phyloP scores from a whole-genome alignment of 768 basidiomycete genomes.

The Daedalea quercina region DNA sequence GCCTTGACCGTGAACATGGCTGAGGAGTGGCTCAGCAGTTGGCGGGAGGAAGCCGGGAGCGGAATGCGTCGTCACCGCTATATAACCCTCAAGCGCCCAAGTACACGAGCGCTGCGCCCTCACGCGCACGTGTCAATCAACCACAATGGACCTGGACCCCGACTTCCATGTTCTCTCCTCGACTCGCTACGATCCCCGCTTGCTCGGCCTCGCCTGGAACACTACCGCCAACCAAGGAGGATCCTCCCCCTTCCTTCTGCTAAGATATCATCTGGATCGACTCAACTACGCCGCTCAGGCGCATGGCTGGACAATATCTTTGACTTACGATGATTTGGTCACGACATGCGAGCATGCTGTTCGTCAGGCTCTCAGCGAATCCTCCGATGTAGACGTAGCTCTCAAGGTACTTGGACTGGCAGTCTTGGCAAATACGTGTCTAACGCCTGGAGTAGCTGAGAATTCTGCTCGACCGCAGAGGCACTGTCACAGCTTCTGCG shows the following conservation, averaged over 20 bases:
- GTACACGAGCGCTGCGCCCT: not conserved
- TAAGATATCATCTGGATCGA: slow-evolving; percentile 55
- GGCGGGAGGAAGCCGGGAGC: not conserved
- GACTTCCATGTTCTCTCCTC: slow-evolving; percentile 40
- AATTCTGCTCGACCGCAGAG: slow-evolving; percentile 24
- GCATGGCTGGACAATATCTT: slow-evolving; percentile 43
- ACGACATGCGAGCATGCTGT: slow-evolving; percentile 41
- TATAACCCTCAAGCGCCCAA: slow-evolving; percentile 5
- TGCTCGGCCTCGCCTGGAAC: slow-evolving; percentile 50
- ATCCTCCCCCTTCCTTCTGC: slow-evolving; percentile 55
- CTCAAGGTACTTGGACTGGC: slow-evolving; percentile 26
- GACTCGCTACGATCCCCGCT: slow-evolving; percentile 49
- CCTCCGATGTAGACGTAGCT: slow-evolving; percentile 16
- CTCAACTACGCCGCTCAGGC: slow-evolving; percentile 40
- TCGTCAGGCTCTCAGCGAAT: not conserved
- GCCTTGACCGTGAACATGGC: slow-evolving; percentile 67
- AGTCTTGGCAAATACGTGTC: not conserved
- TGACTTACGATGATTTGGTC: slow-evolving; percentile 37
- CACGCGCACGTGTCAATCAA: too few relatives aligned
- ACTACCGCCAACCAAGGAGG: slow-evolving; percentile 35
- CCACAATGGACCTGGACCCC: slow-evolving; percentile 2
- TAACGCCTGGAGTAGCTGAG: slow-evolving; percentile 38
- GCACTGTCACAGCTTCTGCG: slow-evolving; percentile 14
- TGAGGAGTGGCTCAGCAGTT: slow-evolving; percentile 11
- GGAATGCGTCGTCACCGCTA: slow-evolving; percentile 3